A percentile compares a stretch with the other conserved stretches of the same genome.
Conservation (phyloP, 805 yeast genomes). For the Starmera dryadoides region DNA sequence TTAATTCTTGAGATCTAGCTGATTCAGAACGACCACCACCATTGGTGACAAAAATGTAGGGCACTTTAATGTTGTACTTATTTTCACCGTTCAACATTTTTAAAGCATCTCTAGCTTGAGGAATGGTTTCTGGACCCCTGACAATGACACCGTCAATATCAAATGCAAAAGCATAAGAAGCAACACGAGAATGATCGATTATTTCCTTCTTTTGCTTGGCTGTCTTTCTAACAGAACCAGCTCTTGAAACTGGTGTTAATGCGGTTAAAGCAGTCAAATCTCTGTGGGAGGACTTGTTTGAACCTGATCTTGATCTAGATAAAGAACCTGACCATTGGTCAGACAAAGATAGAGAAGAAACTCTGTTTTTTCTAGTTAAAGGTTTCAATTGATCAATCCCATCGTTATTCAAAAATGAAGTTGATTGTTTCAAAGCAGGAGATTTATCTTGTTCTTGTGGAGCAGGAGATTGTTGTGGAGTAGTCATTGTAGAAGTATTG, state of each 20-base stretch:
- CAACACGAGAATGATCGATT: slow-evolving; percentile 66
- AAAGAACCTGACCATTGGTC: slow-evolving; percentile 57
- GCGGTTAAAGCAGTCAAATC: slow-evolving; percentile 22
- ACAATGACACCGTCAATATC: slow-evolving; percentile 91
- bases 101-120: slow-evolving; percentile 71
- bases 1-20: slow-evolving; percentile 65
- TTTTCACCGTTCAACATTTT: slow-evolving; percentile 70
- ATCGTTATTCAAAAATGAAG: slow-evolving; percentile 62
- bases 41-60: slow-evolving; percentile 81
- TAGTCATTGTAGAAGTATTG: slow-evolving; percentile 12
- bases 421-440: slow-evolving; percentile 4
- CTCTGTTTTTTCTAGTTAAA: slow-evolving; percentile 50
- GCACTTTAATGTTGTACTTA: slow-evolving; percentile 68
- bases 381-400: slow-evolving; percentile 67
- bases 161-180: slow-evolving; percentile 84
- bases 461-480: slow-evolving; percentile 3
- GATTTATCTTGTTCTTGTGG: too few species aligned
- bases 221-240: slow-evolving; percentile 23
- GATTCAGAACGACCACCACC: slow-evolving; percentile 87
- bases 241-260: slow-evolving; percentile 15
- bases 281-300: slow-evolving; percentile 18
- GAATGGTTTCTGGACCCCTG: slow-evolving; percentile 78
- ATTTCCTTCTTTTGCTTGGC: slow-evolving; percentile 44
- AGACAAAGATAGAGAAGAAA: slow-evolving; percentile 58
- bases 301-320: slow-evolving; percentile 21